Base-by-base conservation (phyloP, 768 basidiomycete genomes). In the Arthromyces matolae region DNA sequence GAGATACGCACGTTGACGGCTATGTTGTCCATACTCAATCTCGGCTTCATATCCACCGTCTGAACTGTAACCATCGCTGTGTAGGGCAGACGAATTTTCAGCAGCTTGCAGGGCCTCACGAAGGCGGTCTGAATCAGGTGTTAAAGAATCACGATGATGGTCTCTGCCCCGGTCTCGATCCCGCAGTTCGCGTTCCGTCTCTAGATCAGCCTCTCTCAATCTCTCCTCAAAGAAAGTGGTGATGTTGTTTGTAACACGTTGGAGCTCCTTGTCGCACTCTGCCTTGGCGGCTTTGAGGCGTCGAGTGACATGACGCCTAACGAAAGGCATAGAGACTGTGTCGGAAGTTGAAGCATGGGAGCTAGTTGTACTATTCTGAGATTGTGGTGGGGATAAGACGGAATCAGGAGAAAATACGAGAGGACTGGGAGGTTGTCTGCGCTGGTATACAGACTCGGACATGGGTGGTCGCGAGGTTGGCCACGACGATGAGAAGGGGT, bases 261-360 rank as follows among this genome's bases (percentile, higher is more conserved):
- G 84, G 8, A 99, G 81, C 68, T 96, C 93, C 74, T 89, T 89
- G 80, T 99, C 93, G 75, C 95, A 99, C 55, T 90, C 89, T 42
- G 89, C 82, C 74, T 99, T 98, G 49, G 95, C 93, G 3, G 86
- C 87, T 71, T 84, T 88, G 67, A 98, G 83, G 49, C 96, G 84
- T 54, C 92, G 82, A 31, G 88, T 91, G 60, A 98, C 91, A 72
- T 97, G 94, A 46, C 92, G 82, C 52, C 89, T 77, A 53, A 97
- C 89, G 64, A 92, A 91, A 50, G 89, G 89, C 89, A 92, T 92
- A 45, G 89, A 89, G 44, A 92, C 86, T 45, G 86, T 87, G 64
- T 86, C 87, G 22, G 84, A 76, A 42, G 73, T 75, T 5, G 82
- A 81, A 40, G 71, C 71, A 65, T 70, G 64, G 51, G 41, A 56